Conservation (phyloP, 768 basidiomycete species). For the Suillus plorans region DNA sequence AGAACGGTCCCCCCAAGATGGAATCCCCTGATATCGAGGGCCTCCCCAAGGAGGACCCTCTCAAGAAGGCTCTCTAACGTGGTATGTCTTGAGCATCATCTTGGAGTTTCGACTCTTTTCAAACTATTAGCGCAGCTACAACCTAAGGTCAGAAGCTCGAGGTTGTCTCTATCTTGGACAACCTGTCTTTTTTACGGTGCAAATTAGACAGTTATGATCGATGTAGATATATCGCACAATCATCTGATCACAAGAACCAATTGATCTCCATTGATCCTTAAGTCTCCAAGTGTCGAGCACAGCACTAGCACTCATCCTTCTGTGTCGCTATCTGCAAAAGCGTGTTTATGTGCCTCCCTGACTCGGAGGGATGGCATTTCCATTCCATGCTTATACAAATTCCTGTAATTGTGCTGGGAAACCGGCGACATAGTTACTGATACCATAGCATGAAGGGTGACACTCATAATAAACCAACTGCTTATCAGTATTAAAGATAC, state of each 20-base stretch:
- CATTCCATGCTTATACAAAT: too few relatives aligned
- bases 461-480: too few relatives aligned
- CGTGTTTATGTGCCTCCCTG: too few relatives aligned
- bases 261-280: background rate
- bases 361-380: too few relatives aligned
- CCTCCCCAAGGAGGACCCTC: too few relatives aligned
- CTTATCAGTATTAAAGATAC: too few relatives aligned
- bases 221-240: background rate
- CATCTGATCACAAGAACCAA: background rate
- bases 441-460: too few relatives aligned
- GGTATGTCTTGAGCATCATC: background rate
- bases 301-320: background rate
- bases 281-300: background rate
- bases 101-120: background rate
- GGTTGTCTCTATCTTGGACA: background rate
- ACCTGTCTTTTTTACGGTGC: background rate
- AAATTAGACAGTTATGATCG: background rate
- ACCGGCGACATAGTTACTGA: too few relatives aligned
- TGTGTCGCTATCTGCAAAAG: background rate
- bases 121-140: background rate
- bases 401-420: too few relatives aligned
- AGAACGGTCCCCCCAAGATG: too few relatives aligned
- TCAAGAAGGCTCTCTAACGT: too few relatives aligned
- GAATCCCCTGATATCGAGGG: too few relatives aligned
- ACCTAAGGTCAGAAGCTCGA: background rate